Conservation (phyloP, 2,329 filamentous ascomycete species). For the Apiospora malaysiana region DNA sequence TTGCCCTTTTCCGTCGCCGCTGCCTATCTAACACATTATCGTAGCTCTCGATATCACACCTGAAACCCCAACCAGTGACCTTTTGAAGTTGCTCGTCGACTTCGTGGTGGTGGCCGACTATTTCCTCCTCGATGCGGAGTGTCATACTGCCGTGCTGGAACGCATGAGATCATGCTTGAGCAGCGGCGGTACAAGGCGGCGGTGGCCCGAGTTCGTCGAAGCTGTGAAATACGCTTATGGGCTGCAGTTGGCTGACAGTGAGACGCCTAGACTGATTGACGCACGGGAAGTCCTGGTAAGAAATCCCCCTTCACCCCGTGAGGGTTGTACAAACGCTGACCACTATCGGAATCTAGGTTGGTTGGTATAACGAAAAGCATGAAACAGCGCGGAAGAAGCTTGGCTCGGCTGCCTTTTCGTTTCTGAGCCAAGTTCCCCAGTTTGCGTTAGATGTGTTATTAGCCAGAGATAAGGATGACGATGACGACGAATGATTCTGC, state of each 20-base stretch:
- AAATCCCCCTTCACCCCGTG: background rate
- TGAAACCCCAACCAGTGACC: background rate
- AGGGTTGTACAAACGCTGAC: background rate
- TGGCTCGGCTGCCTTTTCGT: background rate
- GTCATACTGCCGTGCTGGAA: background rate
- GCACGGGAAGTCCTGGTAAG: background rate
- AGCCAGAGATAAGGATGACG: background rate
- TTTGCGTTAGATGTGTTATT: background rate
- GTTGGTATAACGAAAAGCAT: slow-evolving; percentile 4
- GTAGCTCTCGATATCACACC: background rate
- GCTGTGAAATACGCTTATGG: background rate
- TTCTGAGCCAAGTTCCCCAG: background rate
- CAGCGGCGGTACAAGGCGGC: background rate
- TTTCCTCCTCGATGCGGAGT: background rate
- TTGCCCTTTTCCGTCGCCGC: background rate
- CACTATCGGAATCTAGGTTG: background rate
- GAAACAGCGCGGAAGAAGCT: slow-evolving; percentile 4
- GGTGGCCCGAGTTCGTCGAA: slow-evolving; percentile 2
- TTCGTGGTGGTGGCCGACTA: slow-evolving; percentile 8
- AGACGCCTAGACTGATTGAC: background rate
- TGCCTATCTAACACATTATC: background rate
- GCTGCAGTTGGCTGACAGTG: background rate
- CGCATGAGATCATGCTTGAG: background rate
- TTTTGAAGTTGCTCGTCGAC: slow-evolving; percentile 3
- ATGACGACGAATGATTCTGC: background rate